Percentiles rank a stretch among this genome's conserved stretches.
These are phyloP conservation scores for Miamiensis avidus DNA, from an alignment of 169 alveolate species.

Conservation along the genomic window DNA sequence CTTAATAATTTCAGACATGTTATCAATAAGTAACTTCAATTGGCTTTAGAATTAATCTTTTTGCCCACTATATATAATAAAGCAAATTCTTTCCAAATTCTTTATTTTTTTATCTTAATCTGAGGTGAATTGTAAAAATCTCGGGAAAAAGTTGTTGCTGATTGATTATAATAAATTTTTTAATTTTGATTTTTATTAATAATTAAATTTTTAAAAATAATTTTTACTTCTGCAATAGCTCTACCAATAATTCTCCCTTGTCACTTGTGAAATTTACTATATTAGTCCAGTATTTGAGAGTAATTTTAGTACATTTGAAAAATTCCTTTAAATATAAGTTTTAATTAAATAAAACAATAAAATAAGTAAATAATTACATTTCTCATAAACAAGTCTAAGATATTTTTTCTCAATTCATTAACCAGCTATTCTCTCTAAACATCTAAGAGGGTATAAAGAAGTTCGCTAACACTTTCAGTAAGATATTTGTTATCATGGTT, in stretches of 20 bases:
- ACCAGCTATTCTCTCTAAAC: not conserved
- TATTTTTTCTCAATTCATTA: conserved; percentile 14
- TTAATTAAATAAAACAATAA: not conserved
- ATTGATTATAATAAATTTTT: not conserved
- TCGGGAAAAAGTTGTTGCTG: conserved; percentile 20
- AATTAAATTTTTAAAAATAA: conserved; percentile 2
- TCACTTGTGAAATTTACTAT: conserved; percentile 38
- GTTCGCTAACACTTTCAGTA: not conserved
- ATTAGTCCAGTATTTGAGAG: conserved; percentile 37
- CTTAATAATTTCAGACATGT: conserved; percentile 36
- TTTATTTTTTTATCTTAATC: conserved; percentile 34
- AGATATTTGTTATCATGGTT: not conserved
- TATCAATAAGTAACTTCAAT: conserved; percentile 29
- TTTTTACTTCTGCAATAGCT: conserved; percentile 25
- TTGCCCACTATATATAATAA: conserved; percentile 41
- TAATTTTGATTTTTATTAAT: not conserved
- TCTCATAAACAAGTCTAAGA: conserved; percentile 4
- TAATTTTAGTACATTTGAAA: conserved; percentile 15
- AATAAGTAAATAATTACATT: conserved; percentile 2
- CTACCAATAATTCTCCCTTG: conserved; percentile 17
- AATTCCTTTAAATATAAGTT: conserved; percentile 28
- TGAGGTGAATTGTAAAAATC: conserved; percentile 16
- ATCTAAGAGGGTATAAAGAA: not conserved
- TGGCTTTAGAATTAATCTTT: conserved; percentile 33
- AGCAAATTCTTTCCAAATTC: conserved; percentile 45